Conservation (phyloP, 768 basidiomycete species). For the Lentinula raphanica region DNA sequence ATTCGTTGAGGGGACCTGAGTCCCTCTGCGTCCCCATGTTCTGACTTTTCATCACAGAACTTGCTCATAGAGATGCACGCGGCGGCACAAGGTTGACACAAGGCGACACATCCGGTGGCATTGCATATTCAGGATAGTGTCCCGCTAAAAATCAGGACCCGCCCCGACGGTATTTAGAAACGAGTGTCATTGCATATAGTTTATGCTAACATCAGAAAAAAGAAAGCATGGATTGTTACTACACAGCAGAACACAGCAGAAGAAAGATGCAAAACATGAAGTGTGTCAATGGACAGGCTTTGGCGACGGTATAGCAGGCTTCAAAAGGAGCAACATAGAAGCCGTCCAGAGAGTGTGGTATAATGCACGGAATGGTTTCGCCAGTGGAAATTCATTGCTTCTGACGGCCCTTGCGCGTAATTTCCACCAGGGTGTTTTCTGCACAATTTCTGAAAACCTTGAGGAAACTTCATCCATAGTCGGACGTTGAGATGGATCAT, state of each 20-base stretch:
- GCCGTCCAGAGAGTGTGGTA: background rate
- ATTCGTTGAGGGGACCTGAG: too few relatives aligned
- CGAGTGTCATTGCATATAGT: too few relatives aligned
- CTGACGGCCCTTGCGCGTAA: constrained; percentile 2
- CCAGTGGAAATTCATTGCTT: background rate
- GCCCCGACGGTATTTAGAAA: too few relatives aligned
- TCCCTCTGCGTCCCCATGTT: too few relatives aligned
- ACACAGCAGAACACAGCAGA: background rate
- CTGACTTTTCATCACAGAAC: too few relatives aligned
- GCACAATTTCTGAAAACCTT: constrained; percentile 7
- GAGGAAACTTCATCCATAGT: constrained; percentile 10
- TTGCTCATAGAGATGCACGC: too few relatives aligned
- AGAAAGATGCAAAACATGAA: background rate
- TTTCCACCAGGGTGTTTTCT: background rate
- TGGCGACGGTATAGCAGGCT: background rate
- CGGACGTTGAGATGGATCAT: constrained; percentile 9
- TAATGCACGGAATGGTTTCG: background rate
- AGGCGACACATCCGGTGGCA: too few relatives aligned
- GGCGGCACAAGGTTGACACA: too few relatives aligned
- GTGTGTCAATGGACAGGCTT: background rate
- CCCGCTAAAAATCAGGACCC: too few relatives aligned
- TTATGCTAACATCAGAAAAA: too few relatives aligned
- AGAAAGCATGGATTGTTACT: too few relatives aligned
- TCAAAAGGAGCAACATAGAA: background rate
- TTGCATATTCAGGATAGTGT: too few relatives aligned